Evolutionary conservation across 495 filamentous ascomycete species (phyloP), one percentile per base, ranked within the genome.

Genomic region (Aspergillus sclerotiicarbonarius): DNA sequence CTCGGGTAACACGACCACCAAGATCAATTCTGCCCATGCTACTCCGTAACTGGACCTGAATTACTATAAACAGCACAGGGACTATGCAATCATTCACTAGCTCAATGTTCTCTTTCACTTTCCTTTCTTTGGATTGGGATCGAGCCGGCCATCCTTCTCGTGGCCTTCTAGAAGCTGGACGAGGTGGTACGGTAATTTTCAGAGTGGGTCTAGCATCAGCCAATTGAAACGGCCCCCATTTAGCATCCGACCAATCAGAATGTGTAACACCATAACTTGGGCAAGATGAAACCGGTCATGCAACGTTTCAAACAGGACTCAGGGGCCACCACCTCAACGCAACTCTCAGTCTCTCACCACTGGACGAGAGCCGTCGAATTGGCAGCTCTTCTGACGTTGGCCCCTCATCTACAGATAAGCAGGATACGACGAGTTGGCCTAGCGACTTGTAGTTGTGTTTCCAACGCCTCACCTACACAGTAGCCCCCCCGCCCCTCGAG

Each of bases 251-350:
- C 56, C 57, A 59, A 47, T 50, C 20, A 20, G 13, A 32, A 16
- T 10, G 3, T n/a, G 16, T 2, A 10, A 13, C n/a, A 21, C 8
- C 47, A 53, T 10, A 44, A 48, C 49, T 39, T 32, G 44, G 29
- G 21, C 29, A 39, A 46, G 43, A 39, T 33, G 31, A 53, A 59
- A 59, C 44, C 37, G 50, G 51, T 59, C 31, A 41, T 53, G 56
- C 16, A 32, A 48, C 50, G 56, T 53, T 58, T 48, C 29, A 30
- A 30, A 19, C 9, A 16, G 29, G 21, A 53, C 13, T 45, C 31
- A 46, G 54, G 45, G 29, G 45, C 37, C 37, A n/a, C 13, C 37
- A n/a, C 12, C 3, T 3, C 3, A 41, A 41, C 10, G 4, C 10
- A n/a, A n/a, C 37, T n/a, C 10, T 12, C 37, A n/a, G n/a, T 13